Conservation (phyloP, 345 rosid species). For the Pelargonium nanum region DNA sequence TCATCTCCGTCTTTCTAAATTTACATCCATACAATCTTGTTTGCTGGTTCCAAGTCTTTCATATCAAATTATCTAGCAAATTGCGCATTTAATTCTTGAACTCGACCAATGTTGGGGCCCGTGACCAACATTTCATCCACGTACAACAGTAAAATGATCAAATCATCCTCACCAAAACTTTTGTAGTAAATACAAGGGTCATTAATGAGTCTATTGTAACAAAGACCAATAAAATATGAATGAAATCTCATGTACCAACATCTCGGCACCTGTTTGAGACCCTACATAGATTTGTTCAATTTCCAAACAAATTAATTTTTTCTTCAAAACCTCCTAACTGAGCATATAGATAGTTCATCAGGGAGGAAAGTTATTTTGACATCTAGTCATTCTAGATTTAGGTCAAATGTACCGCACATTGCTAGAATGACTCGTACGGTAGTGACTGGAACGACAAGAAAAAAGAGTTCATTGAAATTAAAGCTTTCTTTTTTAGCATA, state of each 20-base stretch:
- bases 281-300: background rate
- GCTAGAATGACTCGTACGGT: background rate
- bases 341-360: background rate
- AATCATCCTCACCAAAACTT: background rate
- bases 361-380: background rate
- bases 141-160: conserved; percentile 4
- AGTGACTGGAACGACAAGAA: background rate
- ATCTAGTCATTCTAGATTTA: background rate
- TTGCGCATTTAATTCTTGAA: background rate
- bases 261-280: background rate
- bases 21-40: background rate
- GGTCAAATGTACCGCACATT: background rate
- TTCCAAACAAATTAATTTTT: background rate
- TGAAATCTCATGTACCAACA: conserved; percentile 3
- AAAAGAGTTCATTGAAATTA: conserved; percentile 1
- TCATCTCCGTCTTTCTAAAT: background rate
- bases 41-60: background rate
- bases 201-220: background rate
- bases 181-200: background rate
- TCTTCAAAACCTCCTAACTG: background rate
- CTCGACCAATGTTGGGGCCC: background rate
- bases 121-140: conserved; percentile 1
- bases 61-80: background rate
- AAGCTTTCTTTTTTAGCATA: background rate
- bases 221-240: background rate